Percentiles rank a stretch among this genome's conserved stretches.
Conservation (phyloP, 2,329 filamentous ascomycete genomes). For the Hypocrella siamensis region DNA sequence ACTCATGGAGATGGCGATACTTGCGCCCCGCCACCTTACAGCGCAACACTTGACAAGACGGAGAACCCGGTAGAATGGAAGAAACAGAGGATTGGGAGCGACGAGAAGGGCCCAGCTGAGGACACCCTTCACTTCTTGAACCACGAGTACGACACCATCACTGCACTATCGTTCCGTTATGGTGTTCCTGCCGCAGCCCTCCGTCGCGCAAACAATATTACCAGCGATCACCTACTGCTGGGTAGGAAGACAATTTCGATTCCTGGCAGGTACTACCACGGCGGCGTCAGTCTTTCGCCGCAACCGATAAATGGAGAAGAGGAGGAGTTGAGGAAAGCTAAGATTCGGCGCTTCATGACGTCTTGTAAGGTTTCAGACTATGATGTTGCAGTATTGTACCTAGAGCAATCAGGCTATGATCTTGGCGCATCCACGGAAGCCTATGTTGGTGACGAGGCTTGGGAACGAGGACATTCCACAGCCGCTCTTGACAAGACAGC, state of each 20-base stretch:
- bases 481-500: constrained; percentile 9
- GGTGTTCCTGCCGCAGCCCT: constrained; percentile 47
- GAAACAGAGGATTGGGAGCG: constrained; percentile 6
- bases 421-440: constrained; percentile 46
- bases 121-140: constrained; percentile 64
- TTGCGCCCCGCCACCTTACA: constrained; percentile 24
- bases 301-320: constrained; percentile 59
- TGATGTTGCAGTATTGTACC: constrained; percentile 59
- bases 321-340: constrained; percentile 54
- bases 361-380: constrained; percentile 63
- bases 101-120: constrained; percentile 25
- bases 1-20: constrained; percentile 7
- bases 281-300: constrained; percentile 51
- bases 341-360: constrained; percentile 65
- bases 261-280: constrained; percentile 53
- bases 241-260: constrained; percentile 57
- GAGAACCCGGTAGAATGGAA: background rate
- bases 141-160: constrained; percentile 50
- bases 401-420: constrained; percentile 54
- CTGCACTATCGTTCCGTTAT: constrained; percentile 57
- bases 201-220: constrained; percentile 52
- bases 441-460: constrained; percentile 57
- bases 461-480: constrained; percentile 53
- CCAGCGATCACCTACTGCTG: constrained; percentile 53
- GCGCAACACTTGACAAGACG: constrained; percentile 1